phyloP scores from a whole-genome alignment of 2,329 filamentous ascomycete genomes.

The Sporothrix sp. region DNA sequence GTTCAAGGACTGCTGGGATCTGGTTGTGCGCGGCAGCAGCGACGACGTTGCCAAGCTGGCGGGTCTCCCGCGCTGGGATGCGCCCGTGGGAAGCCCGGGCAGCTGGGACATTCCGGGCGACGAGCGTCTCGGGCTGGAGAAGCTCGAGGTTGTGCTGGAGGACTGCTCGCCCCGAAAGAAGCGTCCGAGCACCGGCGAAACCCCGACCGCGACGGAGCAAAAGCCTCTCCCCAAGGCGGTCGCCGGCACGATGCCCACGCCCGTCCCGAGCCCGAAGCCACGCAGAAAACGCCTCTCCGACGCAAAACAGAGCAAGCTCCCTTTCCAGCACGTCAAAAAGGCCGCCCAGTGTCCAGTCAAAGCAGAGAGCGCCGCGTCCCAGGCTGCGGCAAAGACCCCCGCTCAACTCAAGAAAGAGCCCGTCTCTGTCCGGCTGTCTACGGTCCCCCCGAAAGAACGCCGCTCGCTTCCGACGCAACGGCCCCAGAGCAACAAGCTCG shows the following conservation, averaged over 20 bases:
- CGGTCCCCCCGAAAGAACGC: slow-evolving; percentile 7
- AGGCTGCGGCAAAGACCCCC: too few species aligned
- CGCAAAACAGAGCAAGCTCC: slow-evolving; percentile 43
- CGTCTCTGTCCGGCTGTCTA: slow-evolving; percentile 9
- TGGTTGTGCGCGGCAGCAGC: slow-evolving; percentile 77
- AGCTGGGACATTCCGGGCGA: slow-evolving; percentile 35
- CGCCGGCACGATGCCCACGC: slow-evolving; percentile 44
- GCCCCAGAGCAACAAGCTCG: slow-evolving; percentile 21
- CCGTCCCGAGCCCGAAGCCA: slow-evolving; percentile 45
- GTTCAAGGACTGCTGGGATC: slow-evolving; percentile 86
- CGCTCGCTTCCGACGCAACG: slow-evolving; percentile 2
- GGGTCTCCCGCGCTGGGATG: slow-evolving; percentile 51
- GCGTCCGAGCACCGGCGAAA: not conserved
- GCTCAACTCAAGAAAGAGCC: not conserved
- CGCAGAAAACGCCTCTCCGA: slow-evolving; percentile 29
- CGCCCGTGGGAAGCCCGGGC: slow-evolving; percentile 35
- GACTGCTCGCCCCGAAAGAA: slow-evolving; percentile 18
- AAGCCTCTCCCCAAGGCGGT: not conserved
- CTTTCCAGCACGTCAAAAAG: slow-evolving; percentile 27
- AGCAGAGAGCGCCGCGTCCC: not conserved
- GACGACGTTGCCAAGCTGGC: slow-evolving; percentile 75
- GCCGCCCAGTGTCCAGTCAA: too few species aligned
- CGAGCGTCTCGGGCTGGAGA: slow-evolving; percentile 29
- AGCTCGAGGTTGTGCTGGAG: slow-evolving; percentile 35
- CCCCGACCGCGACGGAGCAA: too few species aligned